Conservation (phyloP, 768 basidiomycete genomes). For the Udeniomyces megalosporus region DNA sequence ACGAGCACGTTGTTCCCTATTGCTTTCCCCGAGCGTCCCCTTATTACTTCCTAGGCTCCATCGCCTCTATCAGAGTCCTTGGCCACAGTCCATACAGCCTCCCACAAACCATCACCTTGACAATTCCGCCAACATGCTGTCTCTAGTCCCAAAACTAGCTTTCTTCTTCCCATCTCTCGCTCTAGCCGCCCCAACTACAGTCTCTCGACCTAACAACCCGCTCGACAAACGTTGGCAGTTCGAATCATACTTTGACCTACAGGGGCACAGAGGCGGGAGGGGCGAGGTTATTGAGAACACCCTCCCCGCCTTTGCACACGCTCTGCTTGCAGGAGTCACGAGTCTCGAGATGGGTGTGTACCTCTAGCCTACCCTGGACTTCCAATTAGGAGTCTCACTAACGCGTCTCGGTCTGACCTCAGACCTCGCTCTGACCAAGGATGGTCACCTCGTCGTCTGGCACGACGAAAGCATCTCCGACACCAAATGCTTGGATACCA, state of each 20-base stretch:
- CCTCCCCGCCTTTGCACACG: slow-evolving; percentile 57
- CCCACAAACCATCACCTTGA: too few species aligned
- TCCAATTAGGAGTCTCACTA: neutral
- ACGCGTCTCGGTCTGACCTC: neutral
- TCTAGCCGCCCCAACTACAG: too few species aligned
- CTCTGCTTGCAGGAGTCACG: slow-evolving; percentile 70
- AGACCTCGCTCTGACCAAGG: slow-evolving; percentile 33
- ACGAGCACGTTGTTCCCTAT: too few species aligned
- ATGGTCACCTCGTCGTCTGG: slow-evolving; percentile 62
- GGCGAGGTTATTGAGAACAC: slow-evolving; percentile 4
- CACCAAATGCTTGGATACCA: slow-evolving; percentile 54
- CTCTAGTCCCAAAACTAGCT: too few species aligned
- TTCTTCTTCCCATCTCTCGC: too few species aligned
- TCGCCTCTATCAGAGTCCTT: too few species aligned
- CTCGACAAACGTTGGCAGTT: neutral
- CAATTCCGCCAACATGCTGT: too few species aligned
- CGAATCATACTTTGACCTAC: slow-evolving; percentile 5
- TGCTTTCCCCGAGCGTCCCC: too few species aligned
- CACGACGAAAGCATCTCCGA: slow-evolving; percentile 52
- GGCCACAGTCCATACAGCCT: too few species aligned
- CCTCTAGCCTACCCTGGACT: slow-evolving; percentile 10
- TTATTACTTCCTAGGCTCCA: too few species aligned
- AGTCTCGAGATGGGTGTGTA: slow-evolving; percentile 51
- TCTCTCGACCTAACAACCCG: too few species aligned
- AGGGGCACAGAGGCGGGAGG: slow-evolving; percentile 13